These are phyloP conservation scores for Magnolia changhungtana DNA, from an alignment of 164 flowering plant species.

Conservation along the genomic window DNA sequence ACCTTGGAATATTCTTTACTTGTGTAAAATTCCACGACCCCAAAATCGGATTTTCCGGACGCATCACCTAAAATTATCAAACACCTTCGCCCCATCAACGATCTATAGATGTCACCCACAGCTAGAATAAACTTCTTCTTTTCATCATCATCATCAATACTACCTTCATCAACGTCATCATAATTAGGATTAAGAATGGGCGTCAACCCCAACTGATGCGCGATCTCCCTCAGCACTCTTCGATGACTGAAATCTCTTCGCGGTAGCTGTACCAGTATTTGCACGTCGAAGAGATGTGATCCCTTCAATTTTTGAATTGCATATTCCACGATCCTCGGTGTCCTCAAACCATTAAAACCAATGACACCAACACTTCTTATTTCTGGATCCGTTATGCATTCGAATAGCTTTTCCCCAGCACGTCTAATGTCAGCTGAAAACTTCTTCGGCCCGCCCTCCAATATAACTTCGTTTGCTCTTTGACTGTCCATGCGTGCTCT, in stretches of 20 bases:
- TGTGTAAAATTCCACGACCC: too few relatives aligned
- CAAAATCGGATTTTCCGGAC: too few relatives aligned
- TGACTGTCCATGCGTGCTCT: background rate
- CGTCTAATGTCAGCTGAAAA: too few relatives aligned
- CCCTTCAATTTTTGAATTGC: background rate
- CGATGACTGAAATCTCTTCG: background rate
- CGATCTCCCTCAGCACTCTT: background rate
- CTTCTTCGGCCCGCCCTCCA: background rate
- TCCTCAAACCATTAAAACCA: background rate
- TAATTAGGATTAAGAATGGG: background rate
- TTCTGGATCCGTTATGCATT: background rate
- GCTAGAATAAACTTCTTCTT: background rate
- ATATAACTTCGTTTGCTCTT: background rate
- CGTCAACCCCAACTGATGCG: background rate
- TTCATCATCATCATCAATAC: too few relatives aligned
- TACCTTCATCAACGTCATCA: background rate
- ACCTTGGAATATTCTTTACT: background rate
- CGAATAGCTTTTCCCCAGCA: background rate
- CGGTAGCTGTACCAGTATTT: background rate
- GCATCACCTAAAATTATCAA: background rate
- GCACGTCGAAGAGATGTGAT: background rate
- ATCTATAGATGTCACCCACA: background rate
- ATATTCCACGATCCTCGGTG: background rate
- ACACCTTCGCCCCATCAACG: background rate
- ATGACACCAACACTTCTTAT: background rate